Conservation (phyloP, 1,284 basidiomycete genomes). For the Apiotrichum sp. region DNA sequence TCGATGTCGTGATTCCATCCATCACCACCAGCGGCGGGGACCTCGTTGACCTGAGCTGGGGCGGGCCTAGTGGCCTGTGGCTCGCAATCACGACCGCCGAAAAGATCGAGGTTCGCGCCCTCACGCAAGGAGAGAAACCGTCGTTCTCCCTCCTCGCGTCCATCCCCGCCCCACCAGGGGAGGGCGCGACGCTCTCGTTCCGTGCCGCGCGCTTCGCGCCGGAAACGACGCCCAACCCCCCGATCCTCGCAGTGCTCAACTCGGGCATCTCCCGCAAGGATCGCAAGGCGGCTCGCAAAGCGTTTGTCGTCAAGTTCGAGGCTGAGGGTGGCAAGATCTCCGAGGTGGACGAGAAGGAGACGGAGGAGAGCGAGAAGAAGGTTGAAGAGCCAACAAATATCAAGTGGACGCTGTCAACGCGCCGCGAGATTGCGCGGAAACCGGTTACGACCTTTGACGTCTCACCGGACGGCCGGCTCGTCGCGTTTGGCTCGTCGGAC, state of each 20-base stretch:
- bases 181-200: slow-evolving; percentile 54
- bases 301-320: slow-evolving; percentile 36
- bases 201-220: slow-evolving; percentile 60
- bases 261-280: slow-evolving; percentile 44
- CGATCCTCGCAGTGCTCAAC: slow-evolving; percentile 60
- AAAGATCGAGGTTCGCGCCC: slow-evolving; percentile 28
- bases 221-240: neutral
- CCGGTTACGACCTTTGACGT: slow-evolving; percentile 80
- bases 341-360: slow-evolving; percentile 10
- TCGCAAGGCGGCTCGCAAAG: slow-evolving; percentile 27
- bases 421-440: slow-evolving; percentile 58
- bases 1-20: slow-evolving; percentile 55
- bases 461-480: slow-evolving; percentile 75
- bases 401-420: slow-evolving; percentile 45
- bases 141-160: slow-evolving; percentile 32
- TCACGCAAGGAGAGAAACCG: slow-evolving; percentile 12
- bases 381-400: too few species aligned
- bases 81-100: slow-evolving; percentile 35
- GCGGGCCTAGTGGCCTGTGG: slow-evolving; percentile 33
- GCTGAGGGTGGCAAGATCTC: slow-evolving; percentile 43
- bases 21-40: slow-evolving; percentile 29
- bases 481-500: slow-evolving; percentile 86
- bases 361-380: neutral
- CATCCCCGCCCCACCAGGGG: slow-evolving; percentile 35
- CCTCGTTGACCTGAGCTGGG: slow-evolving; percentile 43